Evolutionary conservation across 495 filamentous ascomycete species (phyloP).

Genomic region (Immersiella caudata): DNA sequence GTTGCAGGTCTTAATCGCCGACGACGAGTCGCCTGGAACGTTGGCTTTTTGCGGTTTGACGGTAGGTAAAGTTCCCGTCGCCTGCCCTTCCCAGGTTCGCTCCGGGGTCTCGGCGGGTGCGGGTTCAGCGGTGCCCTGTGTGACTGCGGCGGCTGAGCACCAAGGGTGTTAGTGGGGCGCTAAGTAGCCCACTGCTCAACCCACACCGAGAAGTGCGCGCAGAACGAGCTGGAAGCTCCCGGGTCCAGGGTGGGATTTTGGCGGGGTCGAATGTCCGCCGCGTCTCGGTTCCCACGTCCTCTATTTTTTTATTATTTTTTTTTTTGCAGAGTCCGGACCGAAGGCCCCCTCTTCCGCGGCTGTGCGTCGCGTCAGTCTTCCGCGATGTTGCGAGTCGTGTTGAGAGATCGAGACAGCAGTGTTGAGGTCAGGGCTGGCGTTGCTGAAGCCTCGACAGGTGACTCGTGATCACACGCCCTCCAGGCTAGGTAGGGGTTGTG

Average conservation of each 20-base stretch:
- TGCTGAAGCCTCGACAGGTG: not conserved
- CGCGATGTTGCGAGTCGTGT: not conserved
- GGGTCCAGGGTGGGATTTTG: not conserved
- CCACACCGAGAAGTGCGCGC: not conserved
- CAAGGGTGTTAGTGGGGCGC: not conserved
- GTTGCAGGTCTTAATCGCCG: not conserved
- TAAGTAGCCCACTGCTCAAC: not conserved
- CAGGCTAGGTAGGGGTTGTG: not conserved
- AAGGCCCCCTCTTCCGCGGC: not conserved
- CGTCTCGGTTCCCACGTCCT: not conserved
- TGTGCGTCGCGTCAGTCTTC: not conserved
- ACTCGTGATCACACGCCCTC: not conserved
- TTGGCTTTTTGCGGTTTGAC: not conserved
- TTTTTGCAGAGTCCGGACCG: not conserved
- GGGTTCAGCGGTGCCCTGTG: not conserved
- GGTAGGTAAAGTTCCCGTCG: not conserved
- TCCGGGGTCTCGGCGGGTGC: not conserved
- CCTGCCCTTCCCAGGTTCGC: not conserved
- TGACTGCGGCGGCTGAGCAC: not conserved
- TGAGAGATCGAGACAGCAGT: not conserved
- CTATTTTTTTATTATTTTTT: not conserved
- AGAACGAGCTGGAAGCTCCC: not conserved
- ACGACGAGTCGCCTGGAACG: not conserved
- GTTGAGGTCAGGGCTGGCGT: not conserved
- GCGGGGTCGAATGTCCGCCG: conserved; percentile 3